phyloP scores from a whole-genome alignment of 345 rosid species.

The Citrus trifoliata region DNA sequence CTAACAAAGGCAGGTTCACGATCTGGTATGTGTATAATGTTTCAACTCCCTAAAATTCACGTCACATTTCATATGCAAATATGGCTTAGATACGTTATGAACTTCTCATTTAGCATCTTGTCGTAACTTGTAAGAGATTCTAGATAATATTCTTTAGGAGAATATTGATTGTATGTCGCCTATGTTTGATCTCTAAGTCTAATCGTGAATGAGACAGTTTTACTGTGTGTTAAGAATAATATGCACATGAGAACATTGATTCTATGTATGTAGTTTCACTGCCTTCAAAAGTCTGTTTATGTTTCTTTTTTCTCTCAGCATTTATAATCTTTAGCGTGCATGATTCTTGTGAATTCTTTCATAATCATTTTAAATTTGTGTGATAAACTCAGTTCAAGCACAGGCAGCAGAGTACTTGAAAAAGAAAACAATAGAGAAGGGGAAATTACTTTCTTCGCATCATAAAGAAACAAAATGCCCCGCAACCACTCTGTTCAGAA shows the following conservation, averaged over 20 bases:
- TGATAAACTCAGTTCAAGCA: constrained; percentile 53
- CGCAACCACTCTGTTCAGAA: constrained; percentile 58
- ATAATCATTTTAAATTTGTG: constrained; percentile 2
- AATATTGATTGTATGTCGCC: neutral
- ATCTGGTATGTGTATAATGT: constrained; percentile 45
- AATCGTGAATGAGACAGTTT: too few species aligned
- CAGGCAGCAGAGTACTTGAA: constrained; percentile 62
- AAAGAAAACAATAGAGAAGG: constrained; percentile 38
- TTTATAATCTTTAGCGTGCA: neutral
- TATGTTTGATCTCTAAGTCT: neutral
- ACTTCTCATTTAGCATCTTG: too few species aligned
- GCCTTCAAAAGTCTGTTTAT: neutral
- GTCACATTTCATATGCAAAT: neutral
- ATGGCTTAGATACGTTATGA: neutral
- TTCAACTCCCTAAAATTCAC: neutral
- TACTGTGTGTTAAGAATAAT: too few species aligned
- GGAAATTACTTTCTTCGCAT: constrained; percentile 20
- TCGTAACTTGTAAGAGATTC: neutral
- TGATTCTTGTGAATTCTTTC: neutral
- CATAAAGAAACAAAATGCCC: constrained; percentile 19
- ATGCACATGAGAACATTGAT: too few species aligned
- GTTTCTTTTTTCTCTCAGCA: neutral
- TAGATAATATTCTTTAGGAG: neutral
- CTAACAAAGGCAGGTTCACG: constrained; percentile 39
- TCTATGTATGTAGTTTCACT: neutral